A percentile compares a stretch with the other conserved stretches of the same genome.
These are phyloP conservation scores for Carex scoparia DNA, from an alignment of 176 grass and related monocot species.

Conservation along the genomic window DNA sequence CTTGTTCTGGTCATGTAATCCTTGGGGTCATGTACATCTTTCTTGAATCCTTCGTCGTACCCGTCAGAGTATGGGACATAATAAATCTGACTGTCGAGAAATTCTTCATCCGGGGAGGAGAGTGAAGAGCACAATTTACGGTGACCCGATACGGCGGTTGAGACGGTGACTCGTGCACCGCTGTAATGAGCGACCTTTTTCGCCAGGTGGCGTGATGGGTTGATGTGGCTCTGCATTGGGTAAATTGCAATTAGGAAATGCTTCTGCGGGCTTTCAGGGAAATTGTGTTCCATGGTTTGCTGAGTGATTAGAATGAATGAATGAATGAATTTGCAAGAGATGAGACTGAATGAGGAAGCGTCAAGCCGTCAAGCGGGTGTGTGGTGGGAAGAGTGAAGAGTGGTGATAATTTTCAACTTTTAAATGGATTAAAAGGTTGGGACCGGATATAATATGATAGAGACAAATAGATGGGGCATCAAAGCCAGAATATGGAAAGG, in stretches of 20 bases:
- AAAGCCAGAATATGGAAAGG: neutral
- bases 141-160: conserved; percentile 39
- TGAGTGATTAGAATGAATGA: neutral
- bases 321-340: neutral
- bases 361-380: too few species aligned
- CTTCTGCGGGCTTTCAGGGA: neutral
- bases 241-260: conserved; percentile 54
- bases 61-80: conserved; percentile 52
- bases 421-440: neutral
- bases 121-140: conserved; percentile 42
- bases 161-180: conserved; percentile 40
- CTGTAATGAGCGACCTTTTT: conserved; percentile 24
- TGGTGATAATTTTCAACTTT: neutral
- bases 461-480: neutral
- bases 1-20: conserved; percentile 20
- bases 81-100: conserved; percentile 26
- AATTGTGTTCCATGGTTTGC: conserved; percentile 21
- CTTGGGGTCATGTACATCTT: neutral
- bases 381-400: neutral
- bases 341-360: neutral
- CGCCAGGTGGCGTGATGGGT: conserved; percentile 54
- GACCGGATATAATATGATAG: neutral
- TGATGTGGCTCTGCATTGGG: conserved; percentile 64
- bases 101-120: neutral
- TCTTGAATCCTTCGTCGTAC: conserved; percentile 38